These are phyloP conservation scores for Coelastrella sp. DNA, from an alignment of 139 green algal species.

Conservation along the genomic window DNA sequence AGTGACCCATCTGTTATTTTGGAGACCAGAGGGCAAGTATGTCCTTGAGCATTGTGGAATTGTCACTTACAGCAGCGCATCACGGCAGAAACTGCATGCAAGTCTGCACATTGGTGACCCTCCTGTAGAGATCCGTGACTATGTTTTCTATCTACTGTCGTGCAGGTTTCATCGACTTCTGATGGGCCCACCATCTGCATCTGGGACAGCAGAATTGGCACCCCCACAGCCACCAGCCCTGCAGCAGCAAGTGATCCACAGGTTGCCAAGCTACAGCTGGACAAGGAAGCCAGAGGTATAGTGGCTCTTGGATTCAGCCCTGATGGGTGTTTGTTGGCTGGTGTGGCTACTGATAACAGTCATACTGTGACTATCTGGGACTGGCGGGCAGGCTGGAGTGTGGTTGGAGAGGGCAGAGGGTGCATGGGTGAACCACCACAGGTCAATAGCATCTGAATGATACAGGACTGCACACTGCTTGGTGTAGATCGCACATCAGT, in stretches of 20 bases:
- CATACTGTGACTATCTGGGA: conserved; percentile 81
- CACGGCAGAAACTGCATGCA: no score
- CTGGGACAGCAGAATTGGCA: conserved; percentile 67
- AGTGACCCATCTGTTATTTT: no score
- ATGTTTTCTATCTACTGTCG: no score
- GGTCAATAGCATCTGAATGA: no score
- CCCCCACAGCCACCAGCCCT: conserved; percentile 33
- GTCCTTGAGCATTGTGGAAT: no score
- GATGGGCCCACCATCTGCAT: conserved; percentile 72
- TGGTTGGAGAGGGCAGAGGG: conserved; percentile 57
- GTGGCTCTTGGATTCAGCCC: conserved; percentile 69
- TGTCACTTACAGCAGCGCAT: no score
- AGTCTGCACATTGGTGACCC: no score
- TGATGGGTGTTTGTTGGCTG: conserved; percentile 62
- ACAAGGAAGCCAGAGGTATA: conserved; percentile 67
- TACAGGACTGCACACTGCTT: no score
- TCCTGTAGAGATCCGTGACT: no score
- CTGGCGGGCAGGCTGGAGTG: conserved; percentile 65
- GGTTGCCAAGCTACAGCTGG: conserved; percentile 58
- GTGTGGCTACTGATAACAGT: conserved; percentile 75
- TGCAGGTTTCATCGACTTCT: conserved; percentile 35
- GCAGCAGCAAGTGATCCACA: conserved; percentile 30
- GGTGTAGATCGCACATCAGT: no score
- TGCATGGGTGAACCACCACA: conserved; percentile 76
- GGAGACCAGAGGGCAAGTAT: no score